Base-by-base conservation (phyloP, 495 filamentous ascomycete species). In the Oleoguttula mirabilis region DNA sequence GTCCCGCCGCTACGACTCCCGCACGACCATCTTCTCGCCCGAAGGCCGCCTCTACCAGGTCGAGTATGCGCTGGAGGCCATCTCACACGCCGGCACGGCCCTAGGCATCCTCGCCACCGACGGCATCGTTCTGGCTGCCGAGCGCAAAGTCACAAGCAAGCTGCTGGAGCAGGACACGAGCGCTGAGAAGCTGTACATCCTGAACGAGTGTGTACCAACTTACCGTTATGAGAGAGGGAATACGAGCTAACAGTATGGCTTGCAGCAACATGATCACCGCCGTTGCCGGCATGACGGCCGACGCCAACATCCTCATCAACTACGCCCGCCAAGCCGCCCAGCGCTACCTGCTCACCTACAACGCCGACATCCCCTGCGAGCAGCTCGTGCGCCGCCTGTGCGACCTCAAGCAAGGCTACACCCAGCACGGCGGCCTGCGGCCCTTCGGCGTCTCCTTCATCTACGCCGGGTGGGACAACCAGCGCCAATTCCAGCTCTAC, bases 231-330 rank as follows among this genome's bases (percentile, higher is more conserved):
- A n/a, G n/a, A n/a, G n/a, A n/a, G n/a, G n/a, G n/a, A n/a, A n/a
- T n/a, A n/a, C n/a, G n/a, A n/a, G n/a, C n/a, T n/a, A n/a, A n/a
- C n/a, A n/a, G n/a, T n/a, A n/a, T n/a, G n/a, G n/a, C n/a, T n/a
- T 21, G 19, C 33, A 98, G 90, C 69, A 98, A 98, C 70, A 96
- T 96, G 92, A 96, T 98, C 62, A 95, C 88, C 69, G 90, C 90
- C 42, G 90, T 98, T 41, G 90, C 90, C 51, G 90, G 90, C 67
- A 95, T 96, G 90, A 96, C 86, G 36, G 88, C 90, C 59, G 90
- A 98, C 62, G 90, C 90, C 53, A 98, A 98, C 71, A 98, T 98
- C 66, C 81, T 98, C 55, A 96, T 98, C 79, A 96, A 96, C 73
- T 94, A 84, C 67, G 90, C 90, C 64, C 87, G 90, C 48, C 85